These are phyloP conservation scores for Sideroxylon spinosum DNA, from an alignment of 179 eudicot species.

Conservation along the genomic window DNA sequence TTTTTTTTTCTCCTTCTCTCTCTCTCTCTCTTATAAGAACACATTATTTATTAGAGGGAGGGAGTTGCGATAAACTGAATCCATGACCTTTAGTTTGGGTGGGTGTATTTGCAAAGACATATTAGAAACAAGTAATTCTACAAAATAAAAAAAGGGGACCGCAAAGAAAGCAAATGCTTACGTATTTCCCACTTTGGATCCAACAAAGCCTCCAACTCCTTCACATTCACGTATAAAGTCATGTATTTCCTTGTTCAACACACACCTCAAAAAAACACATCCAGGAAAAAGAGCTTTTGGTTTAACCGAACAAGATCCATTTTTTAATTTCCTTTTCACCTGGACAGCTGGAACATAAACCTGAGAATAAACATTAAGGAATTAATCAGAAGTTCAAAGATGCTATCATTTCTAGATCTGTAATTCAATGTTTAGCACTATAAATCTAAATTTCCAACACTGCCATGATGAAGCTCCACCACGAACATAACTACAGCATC, in stretches of 20 bases:
- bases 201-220: constrained; percentile 83
- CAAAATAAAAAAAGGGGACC: constrained; percentile 1
- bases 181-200: constrained; percentile 86
- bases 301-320: constrained; percentile 67
- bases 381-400: neutral
- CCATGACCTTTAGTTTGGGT: no score
- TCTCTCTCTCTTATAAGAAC: neutral
- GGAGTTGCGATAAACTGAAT: no score
- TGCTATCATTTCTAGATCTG: neutral
- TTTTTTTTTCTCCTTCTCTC: neutral
- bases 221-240: constrained; percentile 71
- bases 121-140: neutral
- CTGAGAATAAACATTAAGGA: constrained; percentile 35
- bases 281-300: constrained; percentile 78
- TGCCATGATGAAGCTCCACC: neutral
- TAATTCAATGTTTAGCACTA: neutral
- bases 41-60: no score
- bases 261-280: constrained; percentile 69
- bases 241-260: constrained; percentile 79
- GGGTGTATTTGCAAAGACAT: neutral
- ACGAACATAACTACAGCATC: neutral
- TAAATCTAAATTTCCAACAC: neutral
- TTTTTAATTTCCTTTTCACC: constrained; percentile 71
- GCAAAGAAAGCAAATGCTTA: constrained; percentile 39
- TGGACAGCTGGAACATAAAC: constrained; percentile 69